Evolutionary conservation across 805 yeast species (phyloP).

Genomic region (Maudiozyma bulderi): DNA sequence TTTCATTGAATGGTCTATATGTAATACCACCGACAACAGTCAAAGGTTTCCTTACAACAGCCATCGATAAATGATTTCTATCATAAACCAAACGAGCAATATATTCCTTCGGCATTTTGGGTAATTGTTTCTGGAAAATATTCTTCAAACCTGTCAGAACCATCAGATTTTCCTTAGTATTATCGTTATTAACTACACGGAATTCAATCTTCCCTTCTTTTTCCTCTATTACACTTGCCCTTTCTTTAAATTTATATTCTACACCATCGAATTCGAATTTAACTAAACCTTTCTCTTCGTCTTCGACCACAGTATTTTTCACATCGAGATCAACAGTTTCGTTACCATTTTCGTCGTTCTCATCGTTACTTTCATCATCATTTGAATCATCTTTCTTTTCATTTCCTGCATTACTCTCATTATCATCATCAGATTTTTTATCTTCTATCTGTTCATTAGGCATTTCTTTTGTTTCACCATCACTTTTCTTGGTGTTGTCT

Average conservation of each 20-base stretch:
- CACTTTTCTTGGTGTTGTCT: neutral
- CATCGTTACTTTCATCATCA: conserved; percentile 8
- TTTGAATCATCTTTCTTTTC: conserved; percentile 15
- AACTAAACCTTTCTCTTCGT: conserved; percentile 24
- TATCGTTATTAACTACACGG: conserved; percentile 93
- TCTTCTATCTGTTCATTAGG: neutral
- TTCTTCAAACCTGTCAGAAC: conserved; percentile 91
- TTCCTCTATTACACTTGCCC: conserved; percentile 92
- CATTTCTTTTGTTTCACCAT: too few species aligned
- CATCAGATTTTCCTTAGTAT: conserved; percentile 75
- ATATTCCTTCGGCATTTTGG: conserved; percentile 97
- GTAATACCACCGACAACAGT: conserved; percentile 98
- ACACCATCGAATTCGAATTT: conserved; percentile 56
- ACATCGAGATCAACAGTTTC: conserved; percentile 2
- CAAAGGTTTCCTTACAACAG: conserved; percentile 85
- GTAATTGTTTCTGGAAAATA: conserved; percentile 93
- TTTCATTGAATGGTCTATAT: conserved; percentile 81
- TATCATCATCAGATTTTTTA: neutral
- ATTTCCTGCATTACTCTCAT: neutral
- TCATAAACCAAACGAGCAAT: conserved; percentile 92
- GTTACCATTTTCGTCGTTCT: conserved; percentile 8
- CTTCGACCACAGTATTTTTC: conserved; percentile 3
- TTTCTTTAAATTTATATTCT: conserved; percentile 72
- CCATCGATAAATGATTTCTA: conserved; percentile 88
- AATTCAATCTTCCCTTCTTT: conserved; percentile 88